Base-by-base conservation (phyloP, 805 yeast species). In the Zygosaccharomyces bailii region DNA sequence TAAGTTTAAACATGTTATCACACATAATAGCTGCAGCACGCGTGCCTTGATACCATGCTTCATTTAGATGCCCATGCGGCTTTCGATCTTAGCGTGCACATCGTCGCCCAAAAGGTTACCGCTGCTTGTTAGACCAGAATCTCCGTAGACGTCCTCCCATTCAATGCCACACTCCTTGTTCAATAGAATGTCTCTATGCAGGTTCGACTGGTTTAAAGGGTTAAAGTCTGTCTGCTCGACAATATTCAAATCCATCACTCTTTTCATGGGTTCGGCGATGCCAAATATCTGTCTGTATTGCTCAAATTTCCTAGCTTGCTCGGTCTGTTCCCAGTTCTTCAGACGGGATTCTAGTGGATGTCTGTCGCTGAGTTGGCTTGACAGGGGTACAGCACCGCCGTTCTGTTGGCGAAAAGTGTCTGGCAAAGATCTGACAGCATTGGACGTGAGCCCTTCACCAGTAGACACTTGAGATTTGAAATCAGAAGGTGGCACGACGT, bases 61-160 rank as follows among this genome's bases (percentile, higher is more conserved):
- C 10, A 13, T 16, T 63, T 64, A 75, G 45, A 78, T 70, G 37
- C 81, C 80, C 68, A 83, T 67, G 45, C 71, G 74, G 59, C 69
- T 76, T 65, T 85, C 93, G 74, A 88, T 73, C 56, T 83, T 88
- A 11, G 80, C 60, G 62, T 87, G 96, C 70, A 88, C 76, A 57
- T 82, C 86, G 24, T 52, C 57, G 9, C 61, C 61, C 13, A 57
- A 61, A 61, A 51, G 70, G 73, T 50, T 71, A 60, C 41, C 78
- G 76, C 60, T 51, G 24, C 44, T 40, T 16, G 17, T 21, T 5
- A 43, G 35, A 25, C 53, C 59, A 9, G 60, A 45, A 18, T 76
- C 84, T 20, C 73, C 72, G 64, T 90, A 90, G 16, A 91, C 75
- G 58, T 93, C 98, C 58, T 93, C 98, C 97, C 98, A 91, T 56